Evolutionary conservation across 257 asterid genomes (phyloP).

Genomic region (Jacaranda mimosifolia): DNA sequence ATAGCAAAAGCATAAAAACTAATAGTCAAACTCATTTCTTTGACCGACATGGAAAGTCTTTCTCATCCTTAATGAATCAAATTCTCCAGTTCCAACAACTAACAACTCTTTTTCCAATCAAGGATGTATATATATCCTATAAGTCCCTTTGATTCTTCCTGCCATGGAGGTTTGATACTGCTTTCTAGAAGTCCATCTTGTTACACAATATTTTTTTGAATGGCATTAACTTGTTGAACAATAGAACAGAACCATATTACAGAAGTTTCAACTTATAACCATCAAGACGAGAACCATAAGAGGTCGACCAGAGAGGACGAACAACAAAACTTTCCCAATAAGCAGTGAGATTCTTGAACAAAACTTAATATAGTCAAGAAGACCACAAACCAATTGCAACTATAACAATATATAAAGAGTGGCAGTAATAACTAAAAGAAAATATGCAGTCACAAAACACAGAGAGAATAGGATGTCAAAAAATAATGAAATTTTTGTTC

Average conservation of each 20-base stretch:
- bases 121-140: not conserved
- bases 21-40: slow-evolving; percentile 8
- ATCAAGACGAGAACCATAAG: not conserved
- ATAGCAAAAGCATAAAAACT: not conserved
- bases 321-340: not conserved
- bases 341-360: not conserved
- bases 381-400: slow-evolving; percentile 3
- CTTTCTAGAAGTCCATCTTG: slow-evolving; percentile 3
- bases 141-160: slow-evolving; percentile 12
- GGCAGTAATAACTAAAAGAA: not conserved
- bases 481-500: not conserved
- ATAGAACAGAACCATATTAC: not conserved
- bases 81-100: slow-evolving; percentile 13
- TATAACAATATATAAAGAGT: not conserved
- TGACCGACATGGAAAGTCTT: slow-evolving; percentile 10
- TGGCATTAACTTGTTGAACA: not conserved
- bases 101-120: slow-evolving; percentile 15
- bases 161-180: not conserved
- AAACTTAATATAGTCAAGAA: not conserved
- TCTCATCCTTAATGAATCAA: not conserved
- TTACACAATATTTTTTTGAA: not conserved
- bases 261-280: not conserved
- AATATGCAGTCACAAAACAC: not conserved
- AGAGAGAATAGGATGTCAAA: not conserved
- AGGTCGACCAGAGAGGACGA: not conserved